Percentiles rank a stretch among this genome's conserved stretches.
Conservation (phyloP, 352 stramenopile genomes). For the Globisporangium okanoganense region DNA sequence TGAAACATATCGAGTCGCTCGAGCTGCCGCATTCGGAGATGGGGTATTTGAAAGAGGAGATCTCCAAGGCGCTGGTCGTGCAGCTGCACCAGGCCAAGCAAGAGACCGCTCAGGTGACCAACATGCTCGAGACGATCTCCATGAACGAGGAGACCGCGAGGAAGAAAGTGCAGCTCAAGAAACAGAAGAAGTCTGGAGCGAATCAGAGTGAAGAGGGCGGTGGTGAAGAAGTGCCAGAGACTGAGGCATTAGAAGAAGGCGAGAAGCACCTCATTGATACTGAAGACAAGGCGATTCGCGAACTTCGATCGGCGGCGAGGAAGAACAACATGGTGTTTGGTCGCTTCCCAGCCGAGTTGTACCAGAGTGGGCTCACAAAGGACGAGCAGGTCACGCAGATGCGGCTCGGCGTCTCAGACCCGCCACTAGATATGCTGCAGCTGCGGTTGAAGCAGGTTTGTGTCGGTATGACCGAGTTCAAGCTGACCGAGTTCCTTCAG, state of each 20-base stretch:
- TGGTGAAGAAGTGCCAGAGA: slow-evolving; percentile 29
- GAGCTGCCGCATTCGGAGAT: slow-evolving; percentile 42
- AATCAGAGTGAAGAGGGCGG: slow-evolving; percentile 10
- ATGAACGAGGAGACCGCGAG: slow-evolving; percentile 48
- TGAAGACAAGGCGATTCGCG: slow-evolving; percentile 25
- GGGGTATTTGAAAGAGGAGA: slow-evolving; percentile 54
- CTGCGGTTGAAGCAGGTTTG: slow-evolving; percentile 55
- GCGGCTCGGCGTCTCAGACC: slow-evolving; percentile 50
- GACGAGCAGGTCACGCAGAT: slow-evolving; percentile 52
- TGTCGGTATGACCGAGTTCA: slow-evolving; percentile 83
- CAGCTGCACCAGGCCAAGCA: slow-evolving; percentile 62
- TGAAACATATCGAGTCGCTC: slow-evolving; percentile 41
- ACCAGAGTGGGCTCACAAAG: slow-evolving; percentile 57
- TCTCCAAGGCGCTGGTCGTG: slow-evolving; percentile 55
- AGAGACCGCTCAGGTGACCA: slow-evolving; percentile 33
- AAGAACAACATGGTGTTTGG: slow-evolving; percentile 68
- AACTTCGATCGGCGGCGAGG: slow-evolving; percentile 23
- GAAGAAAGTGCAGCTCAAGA: slow-evolving; percentile 39
- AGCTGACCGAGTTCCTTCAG: slow-evolving; percentile 81
- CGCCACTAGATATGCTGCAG: slow-evolving; percentile 37
- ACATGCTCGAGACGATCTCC: slow-evolving; percentile 53
- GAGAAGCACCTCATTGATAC: slow-evolving; percentile 57
- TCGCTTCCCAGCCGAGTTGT: slow-evolving; percentile 57
- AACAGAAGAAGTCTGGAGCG: slow-evolving; percentile 19
- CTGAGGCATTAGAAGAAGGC: slow-evolving; percentile 24